Base-by-base conservation (phyloP, 2,329 filamentous ascomycete genomes). In the Nannizziopsis barbatae region DNA sequence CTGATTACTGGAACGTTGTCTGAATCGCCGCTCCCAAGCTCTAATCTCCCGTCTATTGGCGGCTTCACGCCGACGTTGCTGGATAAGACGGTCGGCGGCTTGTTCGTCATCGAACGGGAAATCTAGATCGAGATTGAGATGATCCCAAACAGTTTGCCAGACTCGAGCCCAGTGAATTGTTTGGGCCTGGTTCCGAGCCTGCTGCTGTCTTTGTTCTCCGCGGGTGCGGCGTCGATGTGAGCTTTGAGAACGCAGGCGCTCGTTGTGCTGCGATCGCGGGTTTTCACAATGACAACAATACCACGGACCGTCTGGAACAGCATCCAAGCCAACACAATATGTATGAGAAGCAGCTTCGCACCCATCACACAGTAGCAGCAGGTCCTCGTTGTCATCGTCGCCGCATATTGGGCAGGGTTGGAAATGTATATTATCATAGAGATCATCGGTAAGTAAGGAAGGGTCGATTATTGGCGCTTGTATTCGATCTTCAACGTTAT, bases 341-440 rank as follows among this genome's bases (percentile, higher is more conserved):
- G 88, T 88, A 65, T 98, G 92, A 59, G 90, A 95, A 38, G 85
- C 79, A 31, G 83, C 81, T 71, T 94, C 84, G 71, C 92, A 98
- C 60, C 81, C 83, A 65, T 95, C 88, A 69, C 92, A 98, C 52
- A 94, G 79, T 56, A 96, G 80, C 45, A 95, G 76, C 14, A 88
- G 75, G 55, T 93, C 84, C 65, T 92, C 84, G 57, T 90, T 80
- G 56, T 92, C 87, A 56, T 81, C 75, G 44, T 80, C 77, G 54
- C 84, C 83, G 71, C 92, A 98, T 44, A 95, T 76, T 44, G 86
- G 83, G 65, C 92, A 98, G 14, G 86, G 85, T 49, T 79, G 79
- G 42, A 75, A 73, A 56, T 79, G 75, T 43, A 76, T 72, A 50
- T 86, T 81, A 52, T 89, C 80, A 36, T 75, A 71, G 49, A 78